Evolutionary conservation across 768 basidiomycete species (phyloP), one percentile per base, ranked within the genome.

Genomic region (Auricularia sp.): DNA sequence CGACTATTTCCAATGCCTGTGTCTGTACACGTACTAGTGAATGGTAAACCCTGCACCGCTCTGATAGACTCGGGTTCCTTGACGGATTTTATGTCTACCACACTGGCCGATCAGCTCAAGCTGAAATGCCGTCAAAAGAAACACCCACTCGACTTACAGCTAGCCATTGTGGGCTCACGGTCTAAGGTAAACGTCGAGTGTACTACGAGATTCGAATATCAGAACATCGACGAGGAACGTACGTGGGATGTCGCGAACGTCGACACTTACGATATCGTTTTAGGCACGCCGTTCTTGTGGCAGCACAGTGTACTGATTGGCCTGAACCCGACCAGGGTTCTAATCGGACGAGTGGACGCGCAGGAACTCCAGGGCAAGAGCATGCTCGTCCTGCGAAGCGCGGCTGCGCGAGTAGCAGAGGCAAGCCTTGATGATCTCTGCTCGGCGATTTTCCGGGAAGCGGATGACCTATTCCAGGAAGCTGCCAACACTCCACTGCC

Each of bases 381-480:
- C 7, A 61, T 43, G 35, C n/a, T 33, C 29, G 16, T n/a, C 21
- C 21, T 64, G 47, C 64, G 35, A 12, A 39, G 29, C 8, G 34
- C 43, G 7, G 65, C 51, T 2, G 62, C 51, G 21, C 34, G 64
- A 14, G 56, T 66, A 6, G 65, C 43, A 3, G 36, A 3, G 10
- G 47, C 36, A 14, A 33, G 54, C 18, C 16, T 67, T 2, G 65
- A 67, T 23, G 6, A 33, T 11, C 5, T 67, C 16, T 51, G 66
- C n/a, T 54, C 58, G 18, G 8, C 36, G 33, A 61, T 67, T 10
- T 47, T 59, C 36, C 12, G 63, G n/a, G 65, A 67, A 43, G 66
- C 66, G 10, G 10, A 2, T n/a, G 66, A 67, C 39, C 66, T 67
- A 7, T 67, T 61, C 56, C 63, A 36, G 10, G 34, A 47, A 3